Evolutionary conservation across 169 alveolate genomes (phyloP).

Genomic region (Ichthyophthirius multifiliis): DNA sequence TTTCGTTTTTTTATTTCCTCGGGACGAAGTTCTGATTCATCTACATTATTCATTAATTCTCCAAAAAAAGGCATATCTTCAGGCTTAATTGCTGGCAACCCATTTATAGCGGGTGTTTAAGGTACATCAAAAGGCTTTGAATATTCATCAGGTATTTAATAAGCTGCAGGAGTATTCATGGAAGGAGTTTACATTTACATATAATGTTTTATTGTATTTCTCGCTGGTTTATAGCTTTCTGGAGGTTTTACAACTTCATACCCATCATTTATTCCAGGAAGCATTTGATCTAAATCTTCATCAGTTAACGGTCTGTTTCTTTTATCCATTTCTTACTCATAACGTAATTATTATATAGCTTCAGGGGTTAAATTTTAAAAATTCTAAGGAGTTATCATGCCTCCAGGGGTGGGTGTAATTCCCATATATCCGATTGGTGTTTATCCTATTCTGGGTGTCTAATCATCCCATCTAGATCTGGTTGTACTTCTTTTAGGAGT

Average conservation of each 20-base stretch:
- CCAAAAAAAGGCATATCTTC: constrained; percentile 91
- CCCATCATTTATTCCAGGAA: constrained; percentile 84
- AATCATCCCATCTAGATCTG: constrained; percentile 61
- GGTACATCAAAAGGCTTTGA: constrained; percentile 50
- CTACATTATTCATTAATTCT: constrained; percentile 86
- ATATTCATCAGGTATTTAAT: constrained; percentile 47
- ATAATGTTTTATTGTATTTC: constrained; percentile 44
- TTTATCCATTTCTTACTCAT: constrained; percentile 57
- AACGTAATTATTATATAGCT: constrained; percentile 20
- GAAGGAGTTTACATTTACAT: constrained; percentile 15
- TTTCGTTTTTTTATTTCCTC: constrained; percentile 96
- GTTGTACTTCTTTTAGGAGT: constrained; percentile 51
- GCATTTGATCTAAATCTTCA: constrained; percentile 93
- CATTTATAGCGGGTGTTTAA: constrained; percentile 56
- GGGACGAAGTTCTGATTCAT: constrained; percentile 92
- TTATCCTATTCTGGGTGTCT: constrained; percentile 28
- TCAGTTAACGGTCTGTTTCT: constrained; percentile 91
- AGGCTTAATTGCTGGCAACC: constrained; percentile 86
- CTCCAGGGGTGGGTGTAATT: constrained; percentile 39
- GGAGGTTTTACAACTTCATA: constrained; percentile 67
- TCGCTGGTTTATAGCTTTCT: constrained; percentile 48
- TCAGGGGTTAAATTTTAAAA: constrained; percentile 48
- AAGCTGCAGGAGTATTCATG: constrained; percentile 36
- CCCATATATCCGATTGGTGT: constrained; percentile 14
- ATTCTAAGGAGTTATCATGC: constrained; percentile 39